A percentile compares a stretch with the other conserved stretches of the same genome.
These are phyloP conservation scores for Calonectria pseudoreteaudii DNA, from an alignment of 2,329 filamentous ascomycete species.

Conservation along the genomic window DNA sequence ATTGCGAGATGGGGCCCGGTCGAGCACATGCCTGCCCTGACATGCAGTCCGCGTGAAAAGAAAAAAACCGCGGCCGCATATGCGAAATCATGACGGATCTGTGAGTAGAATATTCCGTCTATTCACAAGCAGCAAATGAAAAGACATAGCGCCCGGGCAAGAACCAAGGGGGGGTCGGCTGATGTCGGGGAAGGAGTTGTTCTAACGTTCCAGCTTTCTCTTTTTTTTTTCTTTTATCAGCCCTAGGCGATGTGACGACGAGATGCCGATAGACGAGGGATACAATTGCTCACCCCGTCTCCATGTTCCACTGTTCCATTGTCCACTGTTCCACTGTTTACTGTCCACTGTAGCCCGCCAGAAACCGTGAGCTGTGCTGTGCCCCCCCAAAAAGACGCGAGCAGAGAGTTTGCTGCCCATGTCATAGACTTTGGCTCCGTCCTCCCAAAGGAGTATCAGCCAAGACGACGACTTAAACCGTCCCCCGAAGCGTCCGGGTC, in stretches of 20 bases:
- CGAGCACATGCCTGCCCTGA: constrained; percentile 7
- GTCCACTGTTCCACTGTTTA: not conserved
- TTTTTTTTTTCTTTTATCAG: not conserved
- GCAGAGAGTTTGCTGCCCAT: not conserved
- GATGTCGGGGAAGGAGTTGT: constrained; percentile 23
- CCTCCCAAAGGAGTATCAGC: not conserved
- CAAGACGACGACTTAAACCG: not conserved
- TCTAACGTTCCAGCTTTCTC: constrained; percentile 1
- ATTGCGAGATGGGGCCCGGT: not conserved
- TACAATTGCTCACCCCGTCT: not conserved
- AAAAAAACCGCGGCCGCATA: constrained; percentile 3
- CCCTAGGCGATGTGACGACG: not conserved
- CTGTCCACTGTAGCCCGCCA: not conserved
- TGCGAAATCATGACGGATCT: not conserved
- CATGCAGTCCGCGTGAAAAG: not conserved
- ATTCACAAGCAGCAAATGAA: constrained; percentile 10
- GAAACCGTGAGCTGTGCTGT: not conserved
- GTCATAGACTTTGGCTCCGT: constrained; percentile 3
- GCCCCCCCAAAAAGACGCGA: not conserved
- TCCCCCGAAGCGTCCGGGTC: not conserved
- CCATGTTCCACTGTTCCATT: not conserved
- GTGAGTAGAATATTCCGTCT: not conserved
- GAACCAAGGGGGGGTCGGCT: constrained; percentile 23
- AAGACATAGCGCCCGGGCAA: constrained; percentile 4
- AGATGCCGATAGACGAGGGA: constrained; percentile 10